These are phyloP conservation scores for Tuber magnatum DNA, from an alignment of 495 filamentous ascomycete genomes.

Conservation along the genomic window DNA sequence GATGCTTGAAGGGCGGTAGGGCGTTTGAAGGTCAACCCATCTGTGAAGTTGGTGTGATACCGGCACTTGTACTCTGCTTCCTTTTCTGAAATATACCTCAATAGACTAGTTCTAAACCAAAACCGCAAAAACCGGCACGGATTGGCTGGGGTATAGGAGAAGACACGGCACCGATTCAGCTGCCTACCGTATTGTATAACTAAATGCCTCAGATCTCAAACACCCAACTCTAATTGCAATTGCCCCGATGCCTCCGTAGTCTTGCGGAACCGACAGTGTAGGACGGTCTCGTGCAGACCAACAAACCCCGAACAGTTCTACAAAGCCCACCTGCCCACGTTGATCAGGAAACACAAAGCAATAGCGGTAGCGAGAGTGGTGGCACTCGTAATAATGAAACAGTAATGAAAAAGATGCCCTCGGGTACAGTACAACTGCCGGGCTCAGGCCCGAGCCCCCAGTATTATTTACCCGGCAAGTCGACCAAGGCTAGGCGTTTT, in stretches of 20 bases:
- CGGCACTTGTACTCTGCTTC: neutral
- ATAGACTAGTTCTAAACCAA: neutral
- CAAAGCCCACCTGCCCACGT: neutral
- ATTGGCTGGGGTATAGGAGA: neutral
- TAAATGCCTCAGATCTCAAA: neutral
- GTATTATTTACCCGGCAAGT: neutral
- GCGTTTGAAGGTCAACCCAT: neutral
- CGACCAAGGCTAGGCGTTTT: neutral
- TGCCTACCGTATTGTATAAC: neutral
- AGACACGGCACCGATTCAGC: neutral
- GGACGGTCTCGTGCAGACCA: neutral
- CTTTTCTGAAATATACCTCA: neutral
- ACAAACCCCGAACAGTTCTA: neutral
- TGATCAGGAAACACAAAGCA: neutral
- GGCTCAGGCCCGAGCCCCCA: neutral
- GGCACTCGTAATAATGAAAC: neutral
- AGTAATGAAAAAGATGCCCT: neutral
- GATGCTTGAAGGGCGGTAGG: neutral
- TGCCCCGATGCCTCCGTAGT: neutral
- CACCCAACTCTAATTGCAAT: neutral
- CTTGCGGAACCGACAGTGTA: neutral
- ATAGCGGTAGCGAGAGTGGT: neutral
- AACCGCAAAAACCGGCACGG: neutral
- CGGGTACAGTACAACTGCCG: neutral
- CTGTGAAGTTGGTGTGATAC: neutral